phyloP scores from a whole-genome alignment of 768 basidiomycete species.

The Tubosaeta brunneosetosa region DNA sequence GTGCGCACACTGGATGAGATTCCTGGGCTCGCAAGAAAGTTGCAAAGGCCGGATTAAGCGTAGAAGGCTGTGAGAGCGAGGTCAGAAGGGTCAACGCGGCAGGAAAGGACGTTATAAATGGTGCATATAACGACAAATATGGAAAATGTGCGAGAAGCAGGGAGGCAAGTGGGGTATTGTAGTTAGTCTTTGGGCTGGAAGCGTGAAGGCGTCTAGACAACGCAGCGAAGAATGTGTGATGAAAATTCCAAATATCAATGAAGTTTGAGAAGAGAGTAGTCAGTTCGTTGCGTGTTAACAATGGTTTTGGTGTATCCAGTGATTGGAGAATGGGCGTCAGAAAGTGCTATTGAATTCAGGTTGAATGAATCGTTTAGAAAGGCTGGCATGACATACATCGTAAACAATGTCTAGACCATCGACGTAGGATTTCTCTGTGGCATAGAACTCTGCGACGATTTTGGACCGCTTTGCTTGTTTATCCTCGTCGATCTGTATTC shows the following conservation, averaged over 20 bases:
- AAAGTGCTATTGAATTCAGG: constrained; percentile 56
- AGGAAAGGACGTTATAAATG: constrained; percentile 78
- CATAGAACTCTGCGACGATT: constrained; percentile 75
- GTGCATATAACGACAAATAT: constrained; percentile 82
- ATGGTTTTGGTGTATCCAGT: constrained; percentile 59
- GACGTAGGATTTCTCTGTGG: constrained; percentile 78
- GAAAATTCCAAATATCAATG: constrained; percentile 88
- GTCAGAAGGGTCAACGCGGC: constrained; percentile 55
- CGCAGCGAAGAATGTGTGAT: constrained; percentile 66
- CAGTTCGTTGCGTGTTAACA: constrained; percentile 66
- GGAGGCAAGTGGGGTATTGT: constrained; percentile 46
- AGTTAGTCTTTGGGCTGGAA: constrained; percentile 12
- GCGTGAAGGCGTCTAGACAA: constrained; percentile 42
- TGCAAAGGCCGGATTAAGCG: constrained; percentile 47
- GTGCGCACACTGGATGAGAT: constrained; percentile 63
- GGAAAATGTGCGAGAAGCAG: constrained; percentile 79
- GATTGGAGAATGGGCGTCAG: constrained; percentile 74
- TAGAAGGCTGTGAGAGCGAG: constrained; percentile 45
- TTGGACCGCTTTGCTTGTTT: constrained; percentile 55
- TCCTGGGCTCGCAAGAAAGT: constrained; percentile 63
- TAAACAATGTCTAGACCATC: constrained; percentile 81
- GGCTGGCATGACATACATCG: constrained; percentile 45
- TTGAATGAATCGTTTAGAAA: background rate
- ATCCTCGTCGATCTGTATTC: constrained; percentile 44
- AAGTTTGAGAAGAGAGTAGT: constrained; percentile 83